phyloP scores from a whole-genome alignment of 2,329 filamentous ascomycete genomes.

The Pseudocercospora fuligena region DNA sequence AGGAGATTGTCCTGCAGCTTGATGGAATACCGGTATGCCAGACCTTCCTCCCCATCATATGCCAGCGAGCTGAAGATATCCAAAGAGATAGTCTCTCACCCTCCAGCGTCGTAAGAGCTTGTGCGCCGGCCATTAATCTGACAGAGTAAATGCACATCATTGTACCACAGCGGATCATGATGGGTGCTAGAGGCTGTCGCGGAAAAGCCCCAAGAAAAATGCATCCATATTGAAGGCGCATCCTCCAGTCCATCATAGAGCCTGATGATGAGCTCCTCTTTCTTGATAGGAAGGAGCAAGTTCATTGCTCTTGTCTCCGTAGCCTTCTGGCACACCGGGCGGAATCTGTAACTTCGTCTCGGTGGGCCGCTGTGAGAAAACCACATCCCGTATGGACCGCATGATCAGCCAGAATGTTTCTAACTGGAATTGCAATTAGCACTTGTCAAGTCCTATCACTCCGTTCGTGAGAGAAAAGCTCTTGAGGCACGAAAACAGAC shows the following conservation, averaged over 20 bases:
- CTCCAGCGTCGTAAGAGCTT: too few relatives aligned
- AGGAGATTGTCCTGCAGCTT: background rate
- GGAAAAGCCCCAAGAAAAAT: too few relatives aligned
- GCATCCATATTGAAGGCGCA: background rate
- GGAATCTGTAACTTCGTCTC: conserved; percentile 27
- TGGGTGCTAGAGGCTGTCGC: too few relatives aligned
- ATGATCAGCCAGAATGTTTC: conserved; percentile 30
- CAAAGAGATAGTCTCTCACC: too few relatives aligned
- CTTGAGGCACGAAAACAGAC: background rate
- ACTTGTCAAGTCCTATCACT: background rate
- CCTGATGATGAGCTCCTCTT: background rate
- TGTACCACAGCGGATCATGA: too few relatives aligned
- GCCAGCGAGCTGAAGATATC: too few relatives aligned
- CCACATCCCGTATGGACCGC: conserved; percentile 29
- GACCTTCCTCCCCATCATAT: too few relatives aligned
- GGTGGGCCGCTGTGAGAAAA: conserved; percentile 27
- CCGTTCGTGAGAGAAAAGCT: background rate
- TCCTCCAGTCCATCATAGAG: background rate
- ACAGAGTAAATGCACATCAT: too few relatives aligned
- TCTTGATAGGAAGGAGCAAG: background rate
- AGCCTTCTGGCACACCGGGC: conserved; percentile 20
- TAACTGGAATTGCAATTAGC: conserved; percentile 14
- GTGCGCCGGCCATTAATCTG: too few relatives aligned
- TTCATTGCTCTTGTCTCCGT: background rate
- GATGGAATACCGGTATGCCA: background rate